phyloP scores from a whole-genome alignment of 176 grass and related monocot species.

The Oryza glumipatula region DNA sequence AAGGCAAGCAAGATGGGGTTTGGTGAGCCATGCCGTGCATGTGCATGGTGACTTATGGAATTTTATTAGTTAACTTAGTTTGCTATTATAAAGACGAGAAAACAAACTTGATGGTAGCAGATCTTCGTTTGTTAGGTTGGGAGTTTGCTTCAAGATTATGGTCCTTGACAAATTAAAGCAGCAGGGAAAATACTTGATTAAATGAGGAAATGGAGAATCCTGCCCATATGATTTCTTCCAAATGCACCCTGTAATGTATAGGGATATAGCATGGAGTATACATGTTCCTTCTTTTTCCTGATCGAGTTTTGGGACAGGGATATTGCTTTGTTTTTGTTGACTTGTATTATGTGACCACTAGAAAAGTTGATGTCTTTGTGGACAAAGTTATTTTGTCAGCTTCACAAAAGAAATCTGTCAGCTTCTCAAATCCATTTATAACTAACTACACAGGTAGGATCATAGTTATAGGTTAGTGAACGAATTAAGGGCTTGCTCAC shows the following conservation, averaged over 20 bases:
- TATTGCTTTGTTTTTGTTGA: conserved; percentile 19
- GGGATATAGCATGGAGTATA: background rate
- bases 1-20: conserved; percentile 10
- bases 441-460: background rate
- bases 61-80: background rate
- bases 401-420: background rate
- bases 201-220: conserved; percentile 16
- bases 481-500: background rate
- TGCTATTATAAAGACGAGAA: conserved; percentile 42
- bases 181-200: conserved; percentile 40
- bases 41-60: background rate
- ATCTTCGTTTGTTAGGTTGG: conserved; percentile 42
- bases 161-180: conserved; percentile 30
- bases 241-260: background rate
- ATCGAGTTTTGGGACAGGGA: background rate
- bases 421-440: background rate
- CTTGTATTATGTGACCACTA: background rate
- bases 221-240: too few species aligned
- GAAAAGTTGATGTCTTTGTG: background rate
- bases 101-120: conserved; percentile 25
- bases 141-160: conserved; percentile 58
- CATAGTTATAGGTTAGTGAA: background rate
- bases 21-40: conserved; percentile 46
- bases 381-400: background rate
- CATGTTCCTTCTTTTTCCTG: background rate